Percentiles rank a stretch among this genome's conserved stretches.
Conservation (phyloP, 2,329 filamentous ascomycete genomes). For the Pseudovirgaria hyperparasitica region DNA sequence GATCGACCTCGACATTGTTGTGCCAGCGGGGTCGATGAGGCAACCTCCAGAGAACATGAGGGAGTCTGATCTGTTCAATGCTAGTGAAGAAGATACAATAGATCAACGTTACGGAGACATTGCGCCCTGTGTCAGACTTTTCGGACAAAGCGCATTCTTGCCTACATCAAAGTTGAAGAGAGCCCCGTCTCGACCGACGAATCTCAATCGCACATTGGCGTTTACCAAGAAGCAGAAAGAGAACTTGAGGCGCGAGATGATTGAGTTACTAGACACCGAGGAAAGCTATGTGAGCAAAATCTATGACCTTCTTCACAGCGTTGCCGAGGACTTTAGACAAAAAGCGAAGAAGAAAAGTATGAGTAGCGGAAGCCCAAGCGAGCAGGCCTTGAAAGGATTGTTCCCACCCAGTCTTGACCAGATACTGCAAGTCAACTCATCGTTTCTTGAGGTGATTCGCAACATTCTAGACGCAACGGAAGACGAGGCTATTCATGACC, state of each 20-base stretch:
- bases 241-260: conserved; percentile 74
- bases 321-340: conserved; percentile 68
- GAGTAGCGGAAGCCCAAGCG: conserved; percentile 57
- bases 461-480: conserved; percentile 72
- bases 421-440: conserved; percentile 71
- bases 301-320: conserved; percentile 65
- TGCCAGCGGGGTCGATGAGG: conserved; percentile 62
- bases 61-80: conserved; percentile 46
- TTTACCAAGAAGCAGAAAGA: conserved; percentile 76
- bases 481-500: conserved; percentile 63
- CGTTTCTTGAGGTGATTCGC: conserved; percentile 65
- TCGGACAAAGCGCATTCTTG: conserved; percentile 76
- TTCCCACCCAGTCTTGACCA: conserved; percentile 72
- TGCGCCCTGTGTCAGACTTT: conserved; percentile 59
- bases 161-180: conserved; percentile 75
- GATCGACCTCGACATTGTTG: conserved; percentile 74
- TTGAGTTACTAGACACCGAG: conserved; percentile 84
- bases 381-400: conserved; percentile 58
- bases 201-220: conserved; percentile 62
- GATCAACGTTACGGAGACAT: conserved; percentile 68
- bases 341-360: conserved; percentile 46
- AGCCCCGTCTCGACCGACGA: conserved; percentile 75
- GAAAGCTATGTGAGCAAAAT: conserved; percentile 87
- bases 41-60: conserved; percentile 20
- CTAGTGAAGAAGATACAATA: conserved; percentile 51